Evolutionary conservation across 805 yeast genomes (phyloP), one percentile per base, ranked within the genome.

Genomic region (Lipomyces sp.): DNA sequence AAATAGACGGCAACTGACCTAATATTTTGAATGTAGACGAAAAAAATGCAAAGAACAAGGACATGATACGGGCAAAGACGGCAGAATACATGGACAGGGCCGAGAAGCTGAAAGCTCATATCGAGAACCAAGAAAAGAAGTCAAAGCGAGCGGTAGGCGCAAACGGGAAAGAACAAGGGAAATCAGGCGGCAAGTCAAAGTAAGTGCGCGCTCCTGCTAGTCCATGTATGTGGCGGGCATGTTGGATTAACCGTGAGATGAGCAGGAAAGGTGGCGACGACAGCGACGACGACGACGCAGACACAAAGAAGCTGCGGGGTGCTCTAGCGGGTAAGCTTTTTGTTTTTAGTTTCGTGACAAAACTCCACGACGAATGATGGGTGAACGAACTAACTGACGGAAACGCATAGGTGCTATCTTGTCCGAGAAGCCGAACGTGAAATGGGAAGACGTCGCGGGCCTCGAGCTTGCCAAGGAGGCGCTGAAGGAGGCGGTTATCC

Each of bases 381-480:
- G n/a, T n/a, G n/a, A n/a, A n/a, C n/a, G n/a, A n/a, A n/a, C n/a
- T n/a, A n/a, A n/a, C n/a, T n/a, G n/a, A n/a, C n/a, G n/a, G n/a
- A n/a, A 39, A 6, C 19, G 8, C 2, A 18, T 19, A 53, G 58
- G 60, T 8, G 95, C 97, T 0, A 90, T 93, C 55, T 73, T 93
- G 44, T 78, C 90, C 34, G 98, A 91, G 63, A 90, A 80, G 53
- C 98, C 98, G 21, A 84, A 93, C 64, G 91, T 93, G 26, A 77
- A 78, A 59, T 93, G 98, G 98, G 83, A 80, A 59, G 98, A 93
- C 65, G 84, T 93, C 57, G 98, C 98, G 1, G 98, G 98, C 24
- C 74, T 93, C 55, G 98, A 91, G 57, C 79, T 81, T 28, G 98
- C 98, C 7, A 93, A 93, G 64, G 98, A 91, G 61, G 95, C 98